Evolutionary conservation across 805 yeast genomes (phyloP).

Genomic region (Ogataea ramenticola): DNA sequence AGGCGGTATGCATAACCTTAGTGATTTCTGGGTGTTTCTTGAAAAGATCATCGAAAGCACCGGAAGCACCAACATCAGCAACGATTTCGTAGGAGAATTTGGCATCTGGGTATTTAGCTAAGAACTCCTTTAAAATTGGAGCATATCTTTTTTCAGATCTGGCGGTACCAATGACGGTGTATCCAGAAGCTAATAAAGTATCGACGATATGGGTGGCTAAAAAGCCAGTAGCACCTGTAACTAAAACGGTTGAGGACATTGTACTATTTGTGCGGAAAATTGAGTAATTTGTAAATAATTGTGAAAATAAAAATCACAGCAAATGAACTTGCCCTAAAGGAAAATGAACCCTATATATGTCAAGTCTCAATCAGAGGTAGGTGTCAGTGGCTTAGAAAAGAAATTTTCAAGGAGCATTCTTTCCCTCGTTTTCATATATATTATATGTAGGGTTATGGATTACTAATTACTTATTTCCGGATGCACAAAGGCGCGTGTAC

Average conservation of each 20-base stretch:
- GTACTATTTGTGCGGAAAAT: neutral
- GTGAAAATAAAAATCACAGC: no score
- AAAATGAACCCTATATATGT: no score
- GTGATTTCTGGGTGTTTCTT: slow-evolving; percentile 33
- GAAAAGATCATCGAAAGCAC: slow-evolving; percentile 42
- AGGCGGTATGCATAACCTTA: slow-evolving; percentile 42
- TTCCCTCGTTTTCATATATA: no score
- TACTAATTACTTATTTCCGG: no score
- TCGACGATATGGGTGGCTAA: slow-evolving; percentile 21
- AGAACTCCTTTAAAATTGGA: slow-evolving; percentile 3
- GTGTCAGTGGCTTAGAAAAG: no score
- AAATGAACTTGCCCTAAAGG: no score
- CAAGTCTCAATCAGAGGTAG: no score
- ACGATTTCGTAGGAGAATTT: slow-evolving; percentile 25
- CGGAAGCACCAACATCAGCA: slow-evolving; percentile 23
- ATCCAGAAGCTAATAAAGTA: slow-evolving; percentile 17
- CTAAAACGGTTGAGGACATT: slow-evolving; percentile 3
- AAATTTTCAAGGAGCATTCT: no score
- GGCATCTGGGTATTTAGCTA: slow-evolving; percentile 9
- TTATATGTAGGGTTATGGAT: no score
- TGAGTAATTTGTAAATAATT: no score
- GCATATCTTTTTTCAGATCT: slow-evolving; percentile 11
- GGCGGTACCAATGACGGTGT: slow-evolving; percentile 23
- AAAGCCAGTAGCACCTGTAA: slow-evolving; percentile 1
- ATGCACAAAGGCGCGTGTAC: no score